Conservation (phyloP, 768 basidiomycete species). For the Leccinum ochraceum region DNA sequence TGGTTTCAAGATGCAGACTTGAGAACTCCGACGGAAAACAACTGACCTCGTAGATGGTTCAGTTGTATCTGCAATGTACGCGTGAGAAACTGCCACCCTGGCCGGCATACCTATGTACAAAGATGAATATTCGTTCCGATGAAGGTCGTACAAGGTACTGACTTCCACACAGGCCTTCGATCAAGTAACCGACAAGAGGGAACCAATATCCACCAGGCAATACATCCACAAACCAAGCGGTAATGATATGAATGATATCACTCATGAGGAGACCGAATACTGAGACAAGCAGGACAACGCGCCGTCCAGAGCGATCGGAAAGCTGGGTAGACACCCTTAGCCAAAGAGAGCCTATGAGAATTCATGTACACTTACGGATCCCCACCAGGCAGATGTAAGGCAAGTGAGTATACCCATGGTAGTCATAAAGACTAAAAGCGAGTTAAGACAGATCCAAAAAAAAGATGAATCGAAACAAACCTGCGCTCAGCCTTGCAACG, state of each 20-base stretch:
- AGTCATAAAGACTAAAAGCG: conserved; percentile 55
- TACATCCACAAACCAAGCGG: conserved; percentile 53
- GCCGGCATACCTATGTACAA: conserved; percentile 48
- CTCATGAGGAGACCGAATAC: conserved; percentile 58
- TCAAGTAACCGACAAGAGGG: conserved; percentile 59
- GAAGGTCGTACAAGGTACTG: conserved; percentile 20
- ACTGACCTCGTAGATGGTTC: conserved; percentile 53
- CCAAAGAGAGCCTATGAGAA: not conserved
- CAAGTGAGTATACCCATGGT: conserved; percentile 73
- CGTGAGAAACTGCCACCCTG: conserved; percentile 53
- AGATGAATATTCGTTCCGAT: conserved; percentile 6
- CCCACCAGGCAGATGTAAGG: conserved; percentile 86
- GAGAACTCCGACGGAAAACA: not conserved
- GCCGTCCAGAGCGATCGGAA: conserved; percentile 79
- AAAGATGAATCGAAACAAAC: conserved; percentile 37
- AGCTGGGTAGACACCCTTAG: conserved; percentile 41
- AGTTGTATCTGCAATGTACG: conserved; percentile 71
- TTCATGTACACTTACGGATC: conserved; percentile 53
- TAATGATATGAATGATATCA: conserved; percentile 68
- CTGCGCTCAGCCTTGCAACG: conserved; percentile 63
- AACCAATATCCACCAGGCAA: conserved; percentile 86
- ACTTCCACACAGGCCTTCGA: conserved; percentile 79
- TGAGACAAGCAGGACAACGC: conserved; percentile 59
- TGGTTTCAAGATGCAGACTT: conserved; percentile 3
- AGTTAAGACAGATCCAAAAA: conserved; percentile 2